These are phyloP conservation scores for Pleurotus ostreatus DNA, from an alignment of 768 basidiomycete genomes.

Conservation along the genomic window DNA sequence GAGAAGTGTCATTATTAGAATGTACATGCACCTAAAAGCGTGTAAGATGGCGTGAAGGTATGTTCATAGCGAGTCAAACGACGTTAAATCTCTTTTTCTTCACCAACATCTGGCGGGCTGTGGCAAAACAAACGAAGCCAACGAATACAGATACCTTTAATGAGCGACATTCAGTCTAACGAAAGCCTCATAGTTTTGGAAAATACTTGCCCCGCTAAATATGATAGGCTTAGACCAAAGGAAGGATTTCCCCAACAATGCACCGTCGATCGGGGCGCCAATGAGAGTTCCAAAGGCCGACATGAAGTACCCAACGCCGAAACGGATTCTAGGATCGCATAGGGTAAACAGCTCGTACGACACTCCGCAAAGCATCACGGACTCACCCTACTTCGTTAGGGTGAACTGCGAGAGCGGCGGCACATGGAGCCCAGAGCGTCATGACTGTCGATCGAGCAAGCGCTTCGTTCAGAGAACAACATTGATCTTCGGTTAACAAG, in stretches of 20 bases:
- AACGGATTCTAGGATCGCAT: background rate
- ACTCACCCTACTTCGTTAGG: background rate
- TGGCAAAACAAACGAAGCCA: background rate
- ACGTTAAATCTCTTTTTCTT: background rate
- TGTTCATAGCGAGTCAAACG: background rate
- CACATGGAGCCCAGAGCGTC: background rate
- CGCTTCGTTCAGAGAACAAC: background rate
- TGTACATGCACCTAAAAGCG: too few relatives aligned
- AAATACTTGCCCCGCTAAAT: slow-evolving; percentile 10
- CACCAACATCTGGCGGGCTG: background rate
- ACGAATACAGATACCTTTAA: background rate
- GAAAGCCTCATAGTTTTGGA: too few relatives aligned
- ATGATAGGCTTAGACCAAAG: slow-evolving; percentile 18
- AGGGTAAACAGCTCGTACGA: too few relatives aligned
- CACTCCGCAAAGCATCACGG: background rate
- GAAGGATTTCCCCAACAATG: slow-evolving; percentile 11
- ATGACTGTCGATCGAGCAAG: background rate
- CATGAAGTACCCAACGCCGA: slow-evolving; percentile 1
- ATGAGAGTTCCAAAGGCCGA: background rate
- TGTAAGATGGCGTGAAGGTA: too few relatives aligned
- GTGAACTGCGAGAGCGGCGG: background rate
- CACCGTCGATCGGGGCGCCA: slow-evolving; percentile 18
- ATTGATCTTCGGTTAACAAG: background rate
- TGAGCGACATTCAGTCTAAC: too few relatives aligned
- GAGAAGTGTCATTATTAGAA: too few relatives aligned